Base-by-base conservation (phyloP, 2,329 filamentous ascomycete species). In the Hypoxylon sp. region DNA sequence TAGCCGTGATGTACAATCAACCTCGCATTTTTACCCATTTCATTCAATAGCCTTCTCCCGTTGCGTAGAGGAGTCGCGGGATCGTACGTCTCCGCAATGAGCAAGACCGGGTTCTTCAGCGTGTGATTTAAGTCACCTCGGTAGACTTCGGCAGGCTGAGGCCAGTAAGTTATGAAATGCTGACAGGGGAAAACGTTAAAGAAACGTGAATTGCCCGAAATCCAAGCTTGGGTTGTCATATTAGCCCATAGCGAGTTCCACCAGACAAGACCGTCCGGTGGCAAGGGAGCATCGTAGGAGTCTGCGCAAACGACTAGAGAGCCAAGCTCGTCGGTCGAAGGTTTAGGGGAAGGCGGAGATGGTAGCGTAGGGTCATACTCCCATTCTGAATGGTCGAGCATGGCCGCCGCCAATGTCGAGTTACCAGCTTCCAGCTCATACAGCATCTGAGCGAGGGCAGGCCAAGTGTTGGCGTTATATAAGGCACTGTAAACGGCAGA, bases 51-150 rank as follows among this genome's bases (percentile, higher is more conserved):
- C 26, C 83, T 75, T 11, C 83, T 75, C 0, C 84, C 84, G 61
- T 86, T 85, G 4, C 83, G 79, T 47, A 86, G 72, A 3, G 84
- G 84, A 5, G 84, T 86, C 1, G 84, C 84, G 0, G 84, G 84
- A 63, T 86, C 84, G 62, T 86, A 83, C 4, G 82, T 82, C 76
- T 84, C 83, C 0, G 84, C 83, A 42, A 86, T 81, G 42, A 86
- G 77, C 42, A 86, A 72, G 2, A 86, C 74, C 0, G 84, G 83
- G 60, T 83, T 70, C 24, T 77, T 80, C 8, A 86, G 79, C 0
- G 81, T 81, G 52, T 79, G 71, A 73, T 84, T 82, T 29, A 86
- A 74, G 51, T 81, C 79, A 11, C 84, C 84, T 3, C 84, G 81
- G 69, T 81, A 86, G 4, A 84, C 82, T 60, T 84, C 84, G 0